Conservation (phyloP, 805 yeast species). For the Schwanniomyces polymorphus region DNA sequence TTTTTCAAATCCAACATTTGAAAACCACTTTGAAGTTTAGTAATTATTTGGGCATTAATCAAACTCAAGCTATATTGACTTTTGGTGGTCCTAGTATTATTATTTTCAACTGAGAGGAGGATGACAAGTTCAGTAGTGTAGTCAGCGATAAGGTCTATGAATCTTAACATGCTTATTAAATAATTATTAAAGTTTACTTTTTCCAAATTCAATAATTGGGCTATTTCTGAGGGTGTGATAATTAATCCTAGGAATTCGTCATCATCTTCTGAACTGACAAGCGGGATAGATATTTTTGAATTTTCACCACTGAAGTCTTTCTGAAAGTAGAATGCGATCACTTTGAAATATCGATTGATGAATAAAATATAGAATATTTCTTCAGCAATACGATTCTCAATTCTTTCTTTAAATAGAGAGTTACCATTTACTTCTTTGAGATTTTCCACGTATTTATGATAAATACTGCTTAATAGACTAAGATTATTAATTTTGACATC, state of each 20-base stretch:
- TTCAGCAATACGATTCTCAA: constrained; percentile 15
- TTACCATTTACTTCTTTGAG: constrained; percentile 11
- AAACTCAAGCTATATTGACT: constrained; percentile 17
- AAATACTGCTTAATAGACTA: constrained; percentile 2
- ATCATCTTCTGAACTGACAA: constrained; percentile 4
- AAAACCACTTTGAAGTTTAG: constrained; percentile 24
- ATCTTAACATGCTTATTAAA: constrained; percentile 18
- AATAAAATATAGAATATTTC: constrained; percentile 18
- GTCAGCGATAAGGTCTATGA: constrained; percentile 22
- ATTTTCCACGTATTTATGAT: neutral
- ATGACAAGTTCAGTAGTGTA: constrained; percentile 24
- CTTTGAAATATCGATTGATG: constrained; percentile 15
- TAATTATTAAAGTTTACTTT: constrained; percentile 19
- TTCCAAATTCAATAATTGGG: constrained; percentile 3
- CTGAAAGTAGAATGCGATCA: constrained; percentile 10
- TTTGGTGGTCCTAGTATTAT: neutral
- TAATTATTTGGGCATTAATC: constrained; percentile 20
- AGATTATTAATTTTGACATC: constrained; percentile 3
- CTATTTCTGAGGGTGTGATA: constrained; percentile 16
- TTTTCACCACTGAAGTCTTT: neutral
- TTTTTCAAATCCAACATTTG: constrained; percentile 29
- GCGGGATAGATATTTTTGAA: constrained; percentile 5
- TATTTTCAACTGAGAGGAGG: constrained; percentile 13
- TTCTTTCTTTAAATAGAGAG: constrained; percentile 15
- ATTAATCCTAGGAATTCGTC: constrained; percentile 14